phyloP scores from a whole-genome alignment of 345 rosid species.

The Brassica carinata region DNA sequence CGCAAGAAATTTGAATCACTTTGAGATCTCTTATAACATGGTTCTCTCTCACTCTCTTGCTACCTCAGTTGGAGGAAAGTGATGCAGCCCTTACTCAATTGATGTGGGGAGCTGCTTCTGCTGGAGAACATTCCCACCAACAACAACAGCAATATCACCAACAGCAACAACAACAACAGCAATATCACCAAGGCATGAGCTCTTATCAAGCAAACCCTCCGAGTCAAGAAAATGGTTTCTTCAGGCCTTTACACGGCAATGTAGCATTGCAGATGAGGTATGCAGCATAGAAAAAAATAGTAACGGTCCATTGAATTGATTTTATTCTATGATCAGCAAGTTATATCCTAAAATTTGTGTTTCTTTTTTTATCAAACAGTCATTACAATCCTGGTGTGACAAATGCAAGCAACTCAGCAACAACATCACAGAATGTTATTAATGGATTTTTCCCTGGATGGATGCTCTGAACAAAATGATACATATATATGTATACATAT shows the following conservation, averaged over 20 bases:
- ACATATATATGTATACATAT: slow-evolving; percentile 15
- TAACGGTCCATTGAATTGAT: neutral
- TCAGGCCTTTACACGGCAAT: slow-evolving; percentile 43
- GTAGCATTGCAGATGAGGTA: slow-evolving; percentile 46
- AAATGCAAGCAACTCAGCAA: slow-evolving; percentile 37
- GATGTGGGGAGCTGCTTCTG: slow-evolving; percentile 28
- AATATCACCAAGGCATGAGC: slow-evolving; percentile 28
- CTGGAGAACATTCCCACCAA: slow-evolving; percentile 35
- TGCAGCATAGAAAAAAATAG: neutral
- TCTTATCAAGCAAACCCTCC: slow-evolving; percentile 33
- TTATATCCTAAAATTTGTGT: neutral
- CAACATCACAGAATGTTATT: slow-evolving; percentile 42
- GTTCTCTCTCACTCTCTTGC: neutral
- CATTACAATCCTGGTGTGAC: slow-evolving; percentile 40
- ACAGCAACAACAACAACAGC: neutral
- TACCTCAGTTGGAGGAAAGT: slow-evolving; percentile 41
- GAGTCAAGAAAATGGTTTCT: slow-evolving; percentile 38
- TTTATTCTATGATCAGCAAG: neutral
- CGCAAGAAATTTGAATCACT: slow-evolving; percentile 5
- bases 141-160: neutral
- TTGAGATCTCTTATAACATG: slow-evolving; percentile 4
- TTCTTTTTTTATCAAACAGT: slow-evolving; percentile 17
- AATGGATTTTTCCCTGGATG: slow-evolving; percentile 48
- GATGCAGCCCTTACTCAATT: slow-evolving; percentile 36
- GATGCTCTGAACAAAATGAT: slow-evolving; percentile 44